Evolutionary conservation across 495 filamentous ascomycete genomes (phyloP).

Genomic region (Talaromyces wortmannii): DNA sequence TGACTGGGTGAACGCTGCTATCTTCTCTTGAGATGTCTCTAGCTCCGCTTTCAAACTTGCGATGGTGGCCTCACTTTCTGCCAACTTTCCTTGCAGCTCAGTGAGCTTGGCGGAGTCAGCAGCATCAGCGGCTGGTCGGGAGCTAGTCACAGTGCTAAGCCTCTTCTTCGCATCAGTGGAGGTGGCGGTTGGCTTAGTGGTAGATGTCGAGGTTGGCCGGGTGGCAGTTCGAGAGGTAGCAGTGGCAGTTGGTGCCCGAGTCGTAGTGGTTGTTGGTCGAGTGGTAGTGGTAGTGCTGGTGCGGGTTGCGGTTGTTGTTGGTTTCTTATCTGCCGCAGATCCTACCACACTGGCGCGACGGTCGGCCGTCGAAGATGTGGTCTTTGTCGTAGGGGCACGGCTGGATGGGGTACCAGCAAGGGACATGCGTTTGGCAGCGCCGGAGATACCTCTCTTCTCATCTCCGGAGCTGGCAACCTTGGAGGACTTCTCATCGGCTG

Average conservation of each 20-base stretch:
- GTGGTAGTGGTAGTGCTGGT: conserved; percentile 22
- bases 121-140: conserved; percentile 20
- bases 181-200: conserved; percentile 17
- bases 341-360: conserved; percentile 35
- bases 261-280: conserved; percentile 17
- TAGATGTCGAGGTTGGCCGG: conserved; percentile 14
- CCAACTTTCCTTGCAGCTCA: conserved; percentile 31
- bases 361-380: conserved; percentile 28
- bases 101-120: conserved; percentile 25
- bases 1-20: conserved; percentile 24
- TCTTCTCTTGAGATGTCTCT: conserved; percentile 30
- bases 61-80: conserved; percentile 35
- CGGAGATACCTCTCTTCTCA: conserved; percentile 35
- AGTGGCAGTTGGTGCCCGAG: conserved; percentile 20
- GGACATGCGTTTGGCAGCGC: conserved; percentile 42
- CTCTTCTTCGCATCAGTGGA: conserved; percentile 24
- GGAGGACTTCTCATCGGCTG: conserved; percentile 38
- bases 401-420: conserved; percentile 26
- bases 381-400: conserved; percentile 24
- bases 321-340: conserved; percentile 25
- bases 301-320: conserved; percentile 18
- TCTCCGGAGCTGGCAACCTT: conserved; percentile 32
- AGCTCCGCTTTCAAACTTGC: conserved; percentile 31
- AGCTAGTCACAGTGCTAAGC: conserved; percentile 19
- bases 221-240: conserved; percentile 21